Evolutionary conservation across 768 basidiomycete genomes (phyloP).

Genomic region (Boletus rubroflammeus): DNA sequence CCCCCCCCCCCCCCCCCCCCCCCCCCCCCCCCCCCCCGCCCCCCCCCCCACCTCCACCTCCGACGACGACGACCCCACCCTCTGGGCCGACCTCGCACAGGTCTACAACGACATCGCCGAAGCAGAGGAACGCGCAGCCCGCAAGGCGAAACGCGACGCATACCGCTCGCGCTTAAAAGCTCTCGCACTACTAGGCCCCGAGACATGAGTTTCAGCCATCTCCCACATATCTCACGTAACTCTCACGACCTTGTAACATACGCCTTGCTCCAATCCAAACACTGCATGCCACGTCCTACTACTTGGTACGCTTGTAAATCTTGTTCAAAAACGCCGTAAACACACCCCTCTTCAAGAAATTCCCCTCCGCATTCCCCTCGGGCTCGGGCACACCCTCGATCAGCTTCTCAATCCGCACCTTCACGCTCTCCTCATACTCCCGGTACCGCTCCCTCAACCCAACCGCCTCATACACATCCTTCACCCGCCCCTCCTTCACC

Average conservation of each 20-base stretch:
- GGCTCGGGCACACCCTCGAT: slow-evolving; percentile 74
- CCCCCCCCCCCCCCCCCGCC: background rate
- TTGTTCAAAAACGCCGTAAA: slow-evolving; percentile 87
- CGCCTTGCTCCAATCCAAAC: background rate
- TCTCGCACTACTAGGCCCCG: slow-evolving; percentile 3
- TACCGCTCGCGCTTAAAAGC: slow-evolving; percentile 7
- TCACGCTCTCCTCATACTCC: slow-evolving; percentile 75
- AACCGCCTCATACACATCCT: slow-evolving; percentile 68
- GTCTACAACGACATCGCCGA: background rate
- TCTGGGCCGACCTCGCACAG: background rate
- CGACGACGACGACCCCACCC: background rate
- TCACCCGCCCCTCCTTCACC: slow-evolving; percentile 52
- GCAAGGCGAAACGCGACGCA: slow-evolving; percentile 11
- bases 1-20: background rate
- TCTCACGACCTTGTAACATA: background rate
- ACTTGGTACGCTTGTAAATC: slow-evolving; percentile 69
- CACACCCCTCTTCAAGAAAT: slow-evolving; percentile 57
- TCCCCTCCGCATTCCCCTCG: slow-evolving; percentile 36
- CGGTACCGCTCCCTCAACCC: slow-evolving; percentile 64
- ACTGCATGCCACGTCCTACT: slow-evolving; percentile 38
- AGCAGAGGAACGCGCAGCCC: slow-evolving; percentile 3
- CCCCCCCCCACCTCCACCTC: too few species aligned
- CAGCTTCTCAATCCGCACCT: slow-evolving; percentile 58
- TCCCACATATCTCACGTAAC: too few species aligned
- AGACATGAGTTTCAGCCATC: background rate